Base-by-base conservation (phyloP, 1,139 yeast genomes). In the Taphrina sp. region DNA sequence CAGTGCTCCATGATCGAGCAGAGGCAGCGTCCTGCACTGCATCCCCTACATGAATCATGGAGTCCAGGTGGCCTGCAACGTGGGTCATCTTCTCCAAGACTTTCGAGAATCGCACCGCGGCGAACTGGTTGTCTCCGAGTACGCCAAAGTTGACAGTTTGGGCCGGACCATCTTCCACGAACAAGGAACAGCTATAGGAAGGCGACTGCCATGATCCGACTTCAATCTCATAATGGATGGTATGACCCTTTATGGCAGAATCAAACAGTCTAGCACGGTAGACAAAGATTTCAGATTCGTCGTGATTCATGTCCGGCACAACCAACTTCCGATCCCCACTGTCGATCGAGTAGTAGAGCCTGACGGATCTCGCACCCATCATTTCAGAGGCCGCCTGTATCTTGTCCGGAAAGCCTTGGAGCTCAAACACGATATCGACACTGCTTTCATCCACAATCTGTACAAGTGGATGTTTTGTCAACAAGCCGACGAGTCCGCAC, bases 51-150 rank as follows among this genome's bases (percentile, higher is more conserved):
- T 49, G 54, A 16, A 49, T 39, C 29, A 49, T 35, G 14, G 34
- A 39, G 20, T 49, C 54, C 28, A 47, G 20, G 5, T 8, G 41
- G 12, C 12, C 31, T 7, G 10, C 12, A 7, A 12, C 7, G 19
- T 17, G 31, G 23, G 23, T 23, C 34, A 49, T n/a, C 3, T 19
- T 38, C 7, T 31, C 12, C 22, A 49, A 22, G 4, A 49, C 14
- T 3, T 23, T 33, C 12, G 46, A 16, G 41, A 49, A 49, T 14
- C 28, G 34, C 22, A 33, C 37, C n/a, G 54, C 54, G 3, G 54
- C 54, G 26, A 49, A 49, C 39, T 49, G 54, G 26, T 49, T 49
- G 34, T 49, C 54, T 29, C 54, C 54, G 19, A 49, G 20, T n/a
- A 49, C 46, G 24, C 54, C 54, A n/a, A 49, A 24, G 10, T 23